Evolutionary conservation across 495 filamentous ascomycete genomes (phyloP), one percentile per base, ranked within the genome.

Genomic region (Saxispiralis lemnorum): DNA sequence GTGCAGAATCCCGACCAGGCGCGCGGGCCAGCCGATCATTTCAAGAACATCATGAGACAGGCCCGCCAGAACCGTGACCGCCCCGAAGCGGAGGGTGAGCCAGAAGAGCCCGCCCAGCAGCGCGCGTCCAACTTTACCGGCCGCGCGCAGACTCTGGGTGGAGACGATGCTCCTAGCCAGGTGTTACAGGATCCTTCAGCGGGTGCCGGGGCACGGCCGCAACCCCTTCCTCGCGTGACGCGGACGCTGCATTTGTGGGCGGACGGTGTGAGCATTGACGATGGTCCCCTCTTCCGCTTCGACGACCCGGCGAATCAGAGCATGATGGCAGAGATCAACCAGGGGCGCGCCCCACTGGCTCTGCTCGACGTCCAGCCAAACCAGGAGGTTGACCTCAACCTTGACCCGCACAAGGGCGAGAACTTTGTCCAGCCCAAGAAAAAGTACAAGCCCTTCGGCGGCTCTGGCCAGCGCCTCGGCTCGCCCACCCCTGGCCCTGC

Each of bases 251-350:
- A 94, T 52, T 78, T 97, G 47, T 97, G 89, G 89, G 65, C 70
- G 12, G 81, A 97, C 60, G 89, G 89, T 2, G 94, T 96, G 55
- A 93, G 84, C 36, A 77, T 97, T 31, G 92, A 95, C 49, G 87
- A 96, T 54, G 89, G 89, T 15, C 75, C 79, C n/a, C 75, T 97
- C 7, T 85, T 76, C 54, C 75, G 81, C 28, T 87, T 83, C 43
- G 83, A 93, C 51, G 87, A 96, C 57, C 85, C 89, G 13, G 73
- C 72, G 6, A 93, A 95, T 54, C 75, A 76, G 15, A 73, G 73
- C 19, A 82, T 85, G 42, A 66, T 97, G 16, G 69, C 79, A 21
- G 78, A 84, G 61, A 97, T 97, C 55, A 76, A 85, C 41, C 69
- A 75, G 31, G 92, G 92, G 18, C 75, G 82, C 21, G 89, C 89